phyloP scores from a whole-genome alignment of 495 filamentous ascomycete species.

The Talaromyces trachyspermus region DNA sequence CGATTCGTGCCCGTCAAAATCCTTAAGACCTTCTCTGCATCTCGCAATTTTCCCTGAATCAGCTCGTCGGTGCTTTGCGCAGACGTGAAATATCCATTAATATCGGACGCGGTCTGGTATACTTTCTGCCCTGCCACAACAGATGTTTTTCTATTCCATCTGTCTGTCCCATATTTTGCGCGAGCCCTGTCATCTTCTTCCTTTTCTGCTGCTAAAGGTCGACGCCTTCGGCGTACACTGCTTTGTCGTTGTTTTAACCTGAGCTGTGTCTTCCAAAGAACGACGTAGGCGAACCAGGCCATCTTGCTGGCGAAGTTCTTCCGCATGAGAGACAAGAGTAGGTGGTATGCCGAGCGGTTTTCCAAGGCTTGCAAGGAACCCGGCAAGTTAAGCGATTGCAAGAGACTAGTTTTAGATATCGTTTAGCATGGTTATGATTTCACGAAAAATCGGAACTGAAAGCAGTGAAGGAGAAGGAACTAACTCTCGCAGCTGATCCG shows the following conservation, averaged over 20 bases:
- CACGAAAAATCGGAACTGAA: no score
- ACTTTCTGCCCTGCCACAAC: constrained; percentile 64
- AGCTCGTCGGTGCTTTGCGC: constrained; percentile 76
- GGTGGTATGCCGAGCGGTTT: constrained; percentile 91
- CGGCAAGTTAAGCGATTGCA: constrained; percentile 80
- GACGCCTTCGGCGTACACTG: constrained; percentile 74
- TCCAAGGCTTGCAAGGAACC: constrained; percentile 92
- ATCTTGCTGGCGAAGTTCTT: constrained; percentile 91
- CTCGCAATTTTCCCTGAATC: constrained; percentile 69
- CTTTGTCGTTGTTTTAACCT: constrained; percentile 69
- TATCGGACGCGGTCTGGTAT: constrained; percentile 67
- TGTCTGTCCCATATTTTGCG: constrained; percentile 76
- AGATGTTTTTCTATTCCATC: constrained; percentile 70
- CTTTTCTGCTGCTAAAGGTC: constrained; percentile 70
- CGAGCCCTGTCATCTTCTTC: constrained; percentile 72
- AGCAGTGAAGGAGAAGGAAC: constrained; percentile 11
- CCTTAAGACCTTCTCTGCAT: constrained; percentile 64
- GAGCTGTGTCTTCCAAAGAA: constrained; percentile 79
- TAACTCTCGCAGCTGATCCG: constrained; percentile 67
- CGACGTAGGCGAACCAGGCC: constrained; percentile 65
- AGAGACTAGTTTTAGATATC: constrained; percentile 31
- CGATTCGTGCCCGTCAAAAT: constrained; percentile 72
- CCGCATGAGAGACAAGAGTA: constrained; percentile 76
- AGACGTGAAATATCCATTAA: constrained; percentile 79
- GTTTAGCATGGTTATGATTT: no score